These are phyloP conservation scores for Dalbergia cultrata DNA, from an alignment of 306 rosid species.

Conservation along the genomic window DNA sequence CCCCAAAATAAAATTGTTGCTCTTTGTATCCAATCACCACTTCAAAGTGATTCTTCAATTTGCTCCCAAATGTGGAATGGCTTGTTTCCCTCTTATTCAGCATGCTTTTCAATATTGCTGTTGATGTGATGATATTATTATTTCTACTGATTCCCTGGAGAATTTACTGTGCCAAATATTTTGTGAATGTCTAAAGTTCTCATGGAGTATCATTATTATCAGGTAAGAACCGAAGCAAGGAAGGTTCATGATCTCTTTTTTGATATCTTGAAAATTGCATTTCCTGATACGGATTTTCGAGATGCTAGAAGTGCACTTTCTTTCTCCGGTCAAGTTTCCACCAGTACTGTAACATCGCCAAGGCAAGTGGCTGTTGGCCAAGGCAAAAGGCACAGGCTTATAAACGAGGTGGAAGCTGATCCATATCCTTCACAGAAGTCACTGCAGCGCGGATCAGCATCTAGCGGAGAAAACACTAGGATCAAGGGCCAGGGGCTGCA, in stretches of 20 bases:
- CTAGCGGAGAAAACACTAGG: slow-evolving; percentile 68
- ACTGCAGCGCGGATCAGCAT: slow-evolving; percentile 63
- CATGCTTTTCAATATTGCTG: slow-evolving; percentile 3
- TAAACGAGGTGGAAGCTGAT: slow-evolving; percentile 77
- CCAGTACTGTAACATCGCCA: slow-evolving; percentile 63
- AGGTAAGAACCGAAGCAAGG: slow-evolving; percentile 95
- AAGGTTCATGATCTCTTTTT: slow-evolving; percentile 98
- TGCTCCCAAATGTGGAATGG: slow-evolving; percentile 15
- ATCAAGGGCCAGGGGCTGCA: slow-evolving; percentile 63
- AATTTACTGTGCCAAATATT: slow-evolving; percentile 1
- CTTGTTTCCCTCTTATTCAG: not conserved
- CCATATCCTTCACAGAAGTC: slow-evolving; percentile 64
- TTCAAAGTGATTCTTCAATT: slow-evolving; percentile 36
- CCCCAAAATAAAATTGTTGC: not conserved
- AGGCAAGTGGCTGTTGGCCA: slow-evolving; percentile 63
- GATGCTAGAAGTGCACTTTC: slow-evolving; percentile 82
- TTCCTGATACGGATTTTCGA: slow-evolving; percentile 89
- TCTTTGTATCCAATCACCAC: slow-evolving; percentile 13
- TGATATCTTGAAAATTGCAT: slow-evolving; percentile 90
- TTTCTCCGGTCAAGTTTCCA: slow-evolving; percentile 62
- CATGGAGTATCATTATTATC: slow-evolving; percentile 46
- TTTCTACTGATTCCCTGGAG: not conserved
- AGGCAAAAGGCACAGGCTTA: slow-evolving; percentile 71
- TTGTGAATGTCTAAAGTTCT: slow-evolving; percentile 24
- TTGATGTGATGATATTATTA: not conserved